A percentile compares a stretch with the other conserved stretches of the same genome.
Evolutionary conservation across 345 rosid genomes (phyloP).

Genomic region (Sonneratia alba): DNA sequence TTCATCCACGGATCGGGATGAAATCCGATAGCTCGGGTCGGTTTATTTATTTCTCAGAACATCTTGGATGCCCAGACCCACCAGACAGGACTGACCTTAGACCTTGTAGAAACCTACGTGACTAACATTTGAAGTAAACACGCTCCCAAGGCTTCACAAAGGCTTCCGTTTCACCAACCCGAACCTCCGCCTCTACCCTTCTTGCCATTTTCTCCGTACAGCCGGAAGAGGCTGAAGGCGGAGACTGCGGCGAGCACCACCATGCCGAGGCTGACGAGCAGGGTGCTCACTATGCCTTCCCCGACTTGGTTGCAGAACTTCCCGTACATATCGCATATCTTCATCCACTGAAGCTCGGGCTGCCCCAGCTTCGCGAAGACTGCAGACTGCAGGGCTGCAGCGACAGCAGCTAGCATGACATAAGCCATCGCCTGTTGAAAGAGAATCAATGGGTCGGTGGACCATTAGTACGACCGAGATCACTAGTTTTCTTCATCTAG

Average conservation of each 20-base stretch:
- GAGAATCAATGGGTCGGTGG: not conserved
- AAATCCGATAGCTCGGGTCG: not conserved
- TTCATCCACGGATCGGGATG: not conserved
- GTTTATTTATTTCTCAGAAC: not conserved
- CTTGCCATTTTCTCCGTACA: constrained; percentile 33
- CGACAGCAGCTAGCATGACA: constrained; percentile 58
- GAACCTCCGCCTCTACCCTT: constrained; percentile 18
- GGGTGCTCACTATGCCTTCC: constrained; percentile 45
- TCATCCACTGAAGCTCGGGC: constrained; percentile 78
- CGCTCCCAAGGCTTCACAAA: not conserved
- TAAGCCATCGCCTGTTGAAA: constrained; percentile 66
- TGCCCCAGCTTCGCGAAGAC: constrained; percentile 63
- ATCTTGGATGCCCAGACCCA: not conserved
- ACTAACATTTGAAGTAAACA: not conserved
- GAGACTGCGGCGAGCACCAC: constrained; percentile 58
- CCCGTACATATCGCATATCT: constrained; percentile 62
- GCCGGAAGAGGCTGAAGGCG: constrained; percentile 73
- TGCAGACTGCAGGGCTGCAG: constrained; percentile 66
- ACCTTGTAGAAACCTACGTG: not conserved
- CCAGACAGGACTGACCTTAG: not conserved
- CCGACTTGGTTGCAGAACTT: constrained; percentile 71
- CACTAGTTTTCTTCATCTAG: not conserved
- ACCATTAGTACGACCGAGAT: not conserved
- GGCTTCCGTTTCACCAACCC: constrained; percentile 16
- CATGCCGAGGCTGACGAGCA: constrained; percentile 44